Base-by-base conservation (phyloP, 305 asterid genomes). In the Fraxinus paxiana region DNA sequence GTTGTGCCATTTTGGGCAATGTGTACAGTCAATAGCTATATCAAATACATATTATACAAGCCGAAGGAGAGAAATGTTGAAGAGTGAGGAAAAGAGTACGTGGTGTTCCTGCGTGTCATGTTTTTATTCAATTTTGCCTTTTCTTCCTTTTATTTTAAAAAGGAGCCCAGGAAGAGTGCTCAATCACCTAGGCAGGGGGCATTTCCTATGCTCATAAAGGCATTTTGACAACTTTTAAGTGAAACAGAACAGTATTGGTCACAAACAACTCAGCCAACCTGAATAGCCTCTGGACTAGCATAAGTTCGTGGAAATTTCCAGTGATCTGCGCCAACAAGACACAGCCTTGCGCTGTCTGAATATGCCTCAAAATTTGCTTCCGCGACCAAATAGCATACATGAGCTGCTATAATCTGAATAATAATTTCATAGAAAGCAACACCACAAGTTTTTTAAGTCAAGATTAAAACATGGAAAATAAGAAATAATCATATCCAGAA, bases 321-420 rank as follows among this genome's bases (percentile, higher is more conserved):
- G 84, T 96, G 99, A 90, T 96, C 97, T 41, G 99, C 97, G 86
- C 99, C 99, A 65, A 93, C 81, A 82, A 96, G 99, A 85, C 99
- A 96, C 87, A 96, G 59, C 85, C 99, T 94, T 70, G 99, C 97
- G 70, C 86, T 92, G 87, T 94, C 94, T 54, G 98, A 94, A 86
- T 89, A 96, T 56, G 90, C 92, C 83, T 96, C 99, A 43, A 96
- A 91, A 85, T 85, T 93, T 74, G 97, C 91, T 84, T 96, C 99
- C 78, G 99, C 97, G 75, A 96, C 97, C 89, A 96, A 84, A 88
- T 96, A 95, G 87, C 98, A 93, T 35, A 89, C 91, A 87, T 96
- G 99, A 63, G 99, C 99, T 79, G 97, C 97, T 78, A 89, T 82
- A 82, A 92, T 90, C 98, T 93, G 92, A 82, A 84, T 70, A 87